Evolutionary conservation across 1,284 basidiomycete genomes (phyloP), one percentile per base, ranked within the genome.

Genomic region (Naganishia liquefaciens): DNA sequence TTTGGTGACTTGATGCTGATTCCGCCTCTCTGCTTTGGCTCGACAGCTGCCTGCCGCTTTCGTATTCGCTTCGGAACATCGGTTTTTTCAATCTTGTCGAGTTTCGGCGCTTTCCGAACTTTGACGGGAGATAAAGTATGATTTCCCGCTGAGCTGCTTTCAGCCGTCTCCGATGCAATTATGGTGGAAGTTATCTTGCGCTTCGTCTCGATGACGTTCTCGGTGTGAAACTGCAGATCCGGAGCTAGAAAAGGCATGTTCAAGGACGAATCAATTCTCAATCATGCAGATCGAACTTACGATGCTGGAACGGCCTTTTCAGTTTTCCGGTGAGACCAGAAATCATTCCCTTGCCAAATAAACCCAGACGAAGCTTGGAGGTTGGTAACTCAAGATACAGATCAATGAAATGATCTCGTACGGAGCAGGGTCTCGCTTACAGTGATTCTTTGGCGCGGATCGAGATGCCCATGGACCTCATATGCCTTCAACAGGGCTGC

Each of bases 401-500:
- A 13, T 9, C 17, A 37, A 19, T 7, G 17, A 10, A 7, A 25
- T 47, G n/a, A n/a, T n/a, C 10, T 3, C 7, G 10, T 10, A 19
- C 23, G 19, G 5, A 37, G 19, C 9, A 21, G 7, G 13, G 17
- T 3, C 7, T 2, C 10, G 17, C 57, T 39, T 23, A 60, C 57
- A n/a, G 57, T 60, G 27, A 49, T 60, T 19, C 57, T 33, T 5
- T 27, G 30, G 15, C 46, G 43, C 10, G 46, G 46, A 27, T 60
- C 57, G 9, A 60, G 30, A 39, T 60, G 44, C 21, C 33, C 57
- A 50, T 46, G 40, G 15, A 30, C 39, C 6, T 60, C 57, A 49
- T 60, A 60, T 17, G 57, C 57, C 39, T 42, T 47, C 46, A 60
- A 60, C n/a, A 60, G n/a, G 10, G 57, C 57, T 11, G 27, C 50